Evolutionary conservation across 495 filamentous ascomycete genomes (phyloP).

Genomic region (Penicillium bovifimosum): DNA sequence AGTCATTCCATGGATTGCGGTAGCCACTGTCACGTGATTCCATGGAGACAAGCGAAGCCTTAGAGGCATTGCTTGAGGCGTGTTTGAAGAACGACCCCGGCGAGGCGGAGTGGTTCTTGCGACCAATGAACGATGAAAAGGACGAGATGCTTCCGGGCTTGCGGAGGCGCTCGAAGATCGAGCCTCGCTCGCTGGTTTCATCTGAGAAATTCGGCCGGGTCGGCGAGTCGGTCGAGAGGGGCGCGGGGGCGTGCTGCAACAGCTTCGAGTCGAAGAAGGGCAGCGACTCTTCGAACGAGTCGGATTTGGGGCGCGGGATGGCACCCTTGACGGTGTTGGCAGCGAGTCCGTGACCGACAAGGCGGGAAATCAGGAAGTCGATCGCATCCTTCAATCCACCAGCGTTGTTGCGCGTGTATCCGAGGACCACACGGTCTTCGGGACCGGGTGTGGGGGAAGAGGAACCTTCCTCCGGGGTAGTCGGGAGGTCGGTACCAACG

Average conservation of each 20-base stretch:
- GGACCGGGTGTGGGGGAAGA: constrained; percentile 31
- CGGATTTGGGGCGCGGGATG: constrained; percentile 92
- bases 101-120: constrained; percentile 86
- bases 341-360: constrained; percentile 80
- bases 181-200: constrained; percentile 72
- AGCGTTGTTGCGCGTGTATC: constrained; percentile 94
- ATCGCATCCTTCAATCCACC: constrained; percentile 93
- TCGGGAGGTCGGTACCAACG: constrained; percentile 35
- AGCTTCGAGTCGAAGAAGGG: constrained; percentile 96
- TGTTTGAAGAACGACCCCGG: constrained; percentile 84
- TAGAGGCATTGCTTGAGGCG: constrained; percentile 88
- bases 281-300: constrained; percentile 94
- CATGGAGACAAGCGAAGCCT: constrained; percentile 87
- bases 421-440: constrained; percentile 55
- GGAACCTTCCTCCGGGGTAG: constrained; percentile 24
- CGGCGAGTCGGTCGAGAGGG: constrained; percentile 76
- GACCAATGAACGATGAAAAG: constrained; percentile 85
- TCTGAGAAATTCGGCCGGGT: constrained; percentile 71
- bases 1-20: constrained; percentile 96
- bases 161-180: constrained; percentile 80
- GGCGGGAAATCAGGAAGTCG: constrained; percentile 79
- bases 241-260: constrained; percentile 79
- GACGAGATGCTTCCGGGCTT: constrained; percentile 92
- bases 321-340: constrained; percentile 82
- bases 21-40: constrained; percentile 89